Percentiles rank a stretch among this genome's conserved stretches.
Evolutionary conservation across 192 early-diverging fungal species (phyloP).

Genomic region (Linderina pennispora): DNA sequence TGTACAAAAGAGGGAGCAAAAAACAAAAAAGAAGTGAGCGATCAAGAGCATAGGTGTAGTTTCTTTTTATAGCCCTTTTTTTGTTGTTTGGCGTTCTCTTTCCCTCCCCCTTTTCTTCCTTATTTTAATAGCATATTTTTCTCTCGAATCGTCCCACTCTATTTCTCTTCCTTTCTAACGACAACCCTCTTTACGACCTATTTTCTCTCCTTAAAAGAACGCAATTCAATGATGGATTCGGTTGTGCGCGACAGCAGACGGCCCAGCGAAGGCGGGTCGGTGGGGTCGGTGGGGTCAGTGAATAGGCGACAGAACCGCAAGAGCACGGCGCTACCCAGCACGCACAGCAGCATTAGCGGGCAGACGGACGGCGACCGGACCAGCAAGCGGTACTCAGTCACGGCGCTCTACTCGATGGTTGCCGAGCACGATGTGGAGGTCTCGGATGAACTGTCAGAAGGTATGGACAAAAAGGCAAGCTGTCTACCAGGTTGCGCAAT

Average conservation of each 20-base stretch:
- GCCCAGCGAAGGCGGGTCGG: too few species aligned
- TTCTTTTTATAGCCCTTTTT: background rate
- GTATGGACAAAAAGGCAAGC: too few species aligned
- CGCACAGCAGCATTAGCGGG: slow-evolving; percentile 22
- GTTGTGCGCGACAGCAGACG: too few species aligned
- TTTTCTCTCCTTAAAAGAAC: too few species aligned
- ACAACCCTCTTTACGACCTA: too few species aligned
- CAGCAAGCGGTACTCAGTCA: slow-evolving; percentile 65
- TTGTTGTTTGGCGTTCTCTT: background rate
- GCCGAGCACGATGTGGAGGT: slow-evolving; percentile 92
- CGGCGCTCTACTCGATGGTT: slow-evolving; percentile 70
- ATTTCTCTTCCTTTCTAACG: background rate
- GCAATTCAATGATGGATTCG: too few species aligned
- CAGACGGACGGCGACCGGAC: slow-evolving; percentile 52
- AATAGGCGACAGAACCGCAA: slow-evolving; percentile 9
- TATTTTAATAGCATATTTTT: slow-evolving; percentile 3
- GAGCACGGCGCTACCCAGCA: slow-evolving; percentile 13
- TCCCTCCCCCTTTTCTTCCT: background rate
- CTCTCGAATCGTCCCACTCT: background rate
- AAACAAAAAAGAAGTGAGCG: too few species aligned
- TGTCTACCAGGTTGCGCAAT: too few species aligned
- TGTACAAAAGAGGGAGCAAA: too few species aligned
- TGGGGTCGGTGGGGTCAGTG: too few species aligned
- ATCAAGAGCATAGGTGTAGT: too few species aligned
- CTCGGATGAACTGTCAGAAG: slow-evolving; percentile 86